A percentile compares a stretch with the other conserved stretches of the same genome.
phyloP scores from a whole-genome alignment of 1,284 basidiomycete genomes.

The Trichosporon sp. region DNA sequence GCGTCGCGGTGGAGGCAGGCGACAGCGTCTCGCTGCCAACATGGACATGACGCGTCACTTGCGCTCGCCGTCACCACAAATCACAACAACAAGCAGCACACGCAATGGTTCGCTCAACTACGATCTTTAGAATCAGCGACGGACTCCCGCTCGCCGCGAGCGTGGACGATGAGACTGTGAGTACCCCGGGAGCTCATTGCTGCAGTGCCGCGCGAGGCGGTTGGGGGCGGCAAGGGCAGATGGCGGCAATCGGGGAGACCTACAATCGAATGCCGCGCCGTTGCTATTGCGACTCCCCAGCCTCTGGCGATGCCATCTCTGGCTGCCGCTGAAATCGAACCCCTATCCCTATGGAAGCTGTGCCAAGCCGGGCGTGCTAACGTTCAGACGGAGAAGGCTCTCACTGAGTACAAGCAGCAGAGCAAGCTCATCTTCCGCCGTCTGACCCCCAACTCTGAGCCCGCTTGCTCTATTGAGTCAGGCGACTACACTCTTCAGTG shows the following conservation, averaged over 20 bases:
- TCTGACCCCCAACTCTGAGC: slow-evolving; percentile 87
- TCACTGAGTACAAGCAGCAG: slow-evolving; percentile 98
- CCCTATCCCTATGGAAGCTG: background rate
- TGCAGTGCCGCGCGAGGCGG: too few species aligned
- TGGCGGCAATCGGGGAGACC: background rate
- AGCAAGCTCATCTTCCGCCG: slow-evolving; percentile 93
- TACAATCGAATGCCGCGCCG: too few species aligned
- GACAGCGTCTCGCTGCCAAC: background rate
- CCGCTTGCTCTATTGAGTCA: slow-evolving; percentile 93
- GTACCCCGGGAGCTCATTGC: slow-evolving; percentile 21
- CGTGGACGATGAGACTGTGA: slow-evolving; percentile 88
- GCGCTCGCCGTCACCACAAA: background rate
- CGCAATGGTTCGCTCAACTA: slow-evolving; percentile 82
- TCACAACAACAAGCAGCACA: background rate
- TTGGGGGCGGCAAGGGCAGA: background rate
- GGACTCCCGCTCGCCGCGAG: slow-evolving; percentile 88
- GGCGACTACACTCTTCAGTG: slow-evolving; percentile 91
- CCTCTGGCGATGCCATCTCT: too few species aligned
- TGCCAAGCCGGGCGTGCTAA: background rate
- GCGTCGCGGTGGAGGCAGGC: background rate
- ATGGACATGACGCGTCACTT: slow-evolving; percentile 3
- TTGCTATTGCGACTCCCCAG: too few species aligned
- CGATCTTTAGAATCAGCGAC: slow-evolving; percentile 84
- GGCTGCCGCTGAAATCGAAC: background rate
- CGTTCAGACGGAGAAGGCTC: slow-evolving; percentile 74